These are phyloP conservation scores for Scenedesmus sp. DNA, from an alignment of 163 green algal species.

Conservation along the genomic window DNA sequence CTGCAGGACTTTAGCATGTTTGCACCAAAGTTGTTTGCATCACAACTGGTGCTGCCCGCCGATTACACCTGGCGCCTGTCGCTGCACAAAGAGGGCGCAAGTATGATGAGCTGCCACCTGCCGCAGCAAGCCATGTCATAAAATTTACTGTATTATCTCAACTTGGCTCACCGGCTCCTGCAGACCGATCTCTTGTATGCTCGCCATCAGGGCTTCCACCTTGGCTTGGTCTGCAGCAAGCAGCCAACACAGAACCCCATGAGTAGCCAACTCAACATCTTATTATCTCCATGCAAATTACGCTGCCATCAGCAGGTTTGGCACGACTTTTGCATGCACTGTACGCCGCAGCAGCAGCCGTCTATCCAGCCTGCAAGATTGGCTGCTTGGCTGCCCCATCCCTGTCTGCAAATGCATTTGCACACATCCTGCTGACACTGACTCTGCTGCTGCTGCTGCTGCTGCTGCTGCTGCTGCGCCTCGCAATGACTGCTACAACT, in stretches of 20 bases:
- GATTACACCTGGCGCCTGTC: too few relatives aligned
- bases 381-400: too few relatives aligned
- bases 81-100: neutral
- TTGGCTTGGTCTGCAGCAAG: slow-evolving; percentile 77
- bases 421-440: too few relatives aligned
- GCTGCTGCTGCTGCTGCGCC: neutral
- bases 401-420: too few relatives aligned
- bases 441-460: neutral
- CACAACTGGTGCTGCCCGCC: neutral
- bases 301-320: too few relatives aligned
- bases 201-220: slow-evolving; percentile 82
- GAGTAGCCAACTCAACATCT: neutral
- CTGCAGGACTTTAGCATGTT: too few relatives aligned
- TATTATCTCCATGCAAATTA: too few relatives aligned
- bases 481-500: neutral
- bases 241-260: neutral
- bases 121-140: neutral
- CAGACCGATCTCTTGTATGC: slow-evolving; percentile 83
- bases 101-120: neutral
- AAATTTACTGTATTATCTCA: neutral
- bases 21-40: too few relatives aligned
- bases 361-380: too few relatives aligned
- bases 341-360: too few relatives aligned
- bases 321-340: too few relatives aligned
- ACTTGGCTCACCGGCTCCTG: slow-evolving; percentile 72